Conservation (phyloP, 2,329 filamentous ascomycete species). For the Didymella keratinophila region DNA sequence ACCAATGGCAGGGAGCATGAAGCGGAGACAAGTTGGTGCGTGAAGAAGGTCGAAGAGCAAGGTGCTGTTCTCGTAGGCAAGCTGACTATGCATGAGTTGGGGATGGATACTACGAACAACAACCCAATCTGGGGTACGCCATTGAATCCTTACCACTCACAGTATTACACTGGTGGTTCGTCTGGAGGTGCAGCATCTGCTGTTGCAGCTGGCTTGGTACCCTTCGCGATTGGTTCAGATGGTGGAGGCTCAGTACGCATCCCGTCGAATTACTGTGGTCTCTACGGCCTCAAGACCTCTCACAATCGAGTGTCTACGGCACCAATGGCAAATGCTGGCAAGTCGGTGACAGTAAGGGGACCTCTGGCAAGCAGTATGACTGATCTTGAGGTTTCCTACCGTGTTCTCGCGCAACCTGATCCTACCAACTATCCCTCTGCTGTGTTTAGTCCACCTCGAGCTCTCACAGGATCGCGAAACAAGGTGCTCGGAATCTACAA, state of each 20-base stretch:
- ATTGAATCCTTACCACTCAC: constrained; percentile 76
- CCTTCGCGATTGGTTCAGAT: constrained; percentile 75
- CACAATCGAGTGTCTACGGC: constrained; percentile 71
- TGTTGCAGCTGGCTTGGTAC: constrained; percentile 73
- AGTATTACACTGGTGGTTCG: constrained; percentile 82
- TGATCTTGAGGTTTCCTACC: constrained; percentile 84
- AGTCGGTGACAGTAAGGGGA: constrained; percentile 72
- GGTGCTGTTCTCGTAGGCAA: constrained; percentile 80
- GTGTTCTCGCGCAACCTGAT: constrained; percentile 77
- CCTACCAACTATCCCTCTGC: constrained; percentile 66
- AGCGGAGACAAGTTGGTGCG: constrained; percentile 72
- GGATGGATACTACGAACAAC: constrained; percentile 83
- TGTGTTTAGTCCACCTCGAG: constrained; percentile 66
- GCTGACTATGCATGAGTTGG: constrained; percentile 81
- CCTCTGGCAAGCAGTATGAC: constrained; percentile 78
- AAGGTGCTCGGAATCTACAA: constrained; percentile 75
- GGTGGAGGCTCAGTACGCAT: constrained; percentile 79
- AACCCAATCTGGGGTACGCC: constrained; percentile 79
- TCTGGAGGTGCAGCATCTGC: constrained; percentile 79
- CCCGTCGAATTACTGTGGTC: constrained; percentile 76
- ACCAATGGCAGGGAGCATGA: constrained; percentile 52
- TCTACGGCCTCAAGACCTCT: constrained; percentile 82
- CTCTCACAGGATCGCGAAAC: constrained; percentile 51
- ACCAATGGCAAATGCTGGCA: constrained; percentile 66
- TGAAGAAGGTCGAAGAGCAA: constrained; percentile 73